Evolutionary conservation across 768 basidiomycete genomes (phyloP).

Genomic region (Pulveroboletus sp.): DNA sequence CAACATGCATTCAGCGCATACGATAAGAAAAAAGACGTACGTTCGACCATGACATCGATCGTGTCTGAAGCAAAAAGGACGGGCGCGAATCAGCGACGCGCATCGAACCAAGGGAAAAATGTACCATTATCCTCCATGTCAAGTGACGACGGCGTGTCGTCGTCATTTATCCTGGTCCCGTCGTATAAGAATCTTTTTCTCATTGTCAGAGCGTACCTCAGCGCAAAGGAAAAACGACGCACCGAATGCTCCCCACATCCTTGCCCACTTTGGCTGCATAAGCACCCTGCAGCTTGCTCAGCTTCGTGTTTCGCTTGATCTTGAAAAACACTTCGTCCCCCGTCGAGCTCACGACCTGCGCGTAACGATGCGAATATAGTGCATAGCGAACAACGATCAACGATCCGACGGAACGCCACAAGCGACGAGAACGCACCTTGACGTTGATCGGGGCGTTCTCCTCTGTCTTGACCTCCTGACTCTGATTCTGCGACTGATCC

Average conservation of each 20-base stretch:
- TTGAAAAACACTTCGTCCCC: conserved; percentile 96
- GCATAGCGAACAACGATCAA: too few relatives aligned
- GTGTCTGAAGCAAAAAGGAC: conserved; percentile 50
- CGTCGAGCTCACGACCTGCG: conserved; percentile 71
- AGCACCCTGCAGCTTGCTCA: conserved; percentile 89
- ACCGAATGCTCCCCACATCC: conserved; percentile 86
- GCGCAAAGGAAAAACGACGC: conserved; percentile 20
- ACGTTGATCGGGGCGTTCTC: conserved; percentile 69
- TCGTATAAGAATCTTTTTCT: conserved; percentile 97
- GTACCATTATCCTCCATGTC: conserved; percentile 89
- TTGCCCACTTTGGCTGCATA: conserved; percentile 93
- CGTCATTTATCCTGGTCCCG: conserved; percentile 78
- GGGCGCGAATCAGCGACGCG: not conserved
- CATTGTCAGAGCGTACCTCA: not conserved
- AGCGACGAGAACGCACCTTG: conserved; percentile 47
- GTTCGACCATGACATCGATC: conserved; percentile 96
- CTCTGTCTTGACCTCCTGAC: conserved; percentile 51
- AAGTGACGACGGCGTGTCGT: conserved; percentile 79
- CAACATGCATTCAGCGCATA: too few relatives aligned
- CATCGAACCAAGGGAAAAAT: conserved; percentile 21
- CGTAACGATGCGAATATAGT: too few relatives aligned
- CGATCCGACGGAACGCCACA: too few relatives aligned
- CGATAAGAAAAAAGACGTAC: conserved; percentile 46
- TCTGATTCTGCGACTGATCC: conserved; percentile 16
- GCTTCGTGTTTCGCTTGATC: conserved; percentile 89